phyloP scores from a whole-genome alignment of 2,329 filamentous ascomycete genomes.

The Paramyrothecium roridum region DNA sequence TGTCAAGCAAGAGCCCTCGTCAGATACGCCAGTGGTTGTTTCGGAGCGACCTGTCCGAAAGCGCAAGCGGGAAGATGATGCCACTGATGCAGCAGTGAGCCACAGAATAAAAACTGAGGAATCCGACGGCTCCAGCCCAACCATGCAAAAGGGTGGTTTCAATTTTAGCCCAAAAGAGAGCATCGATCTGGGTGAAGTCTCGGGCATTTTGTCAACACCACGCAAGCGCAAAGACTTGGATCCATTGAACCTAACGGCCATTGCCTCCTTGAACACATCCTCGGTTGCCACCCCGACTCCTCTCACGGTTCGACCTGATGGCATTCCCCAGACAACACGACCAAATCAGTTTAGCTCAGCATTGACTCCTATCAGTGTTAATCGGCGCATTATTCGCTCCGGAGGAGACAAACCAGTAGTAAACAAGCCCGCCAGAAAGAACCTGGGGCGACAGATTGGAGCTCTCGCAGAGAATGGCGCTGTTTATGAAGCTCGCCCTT shows the following conservation, averaged over 20 bases:
- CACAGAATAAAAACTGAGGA: conserved; percentile 41
- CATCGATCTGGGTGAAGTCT: conserved; percentile 49
- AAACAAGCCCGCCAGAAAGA: conserved; percentile 13
- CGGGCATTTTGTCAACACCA: conserved; percentile 28
- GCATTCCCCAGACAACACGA: conserved; percentile 12
- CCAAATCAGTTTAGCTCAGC: conserved; percentile 18
- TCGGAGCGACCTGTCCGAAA: conserved; percentile 48
- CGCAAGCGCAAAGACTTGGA: conserved; percentile 28
- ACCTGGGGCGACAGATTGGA: conserved; percentile 33
- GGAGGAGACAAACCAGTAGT: conserved; percentile 14
- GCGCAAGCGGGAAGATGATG: conserved; percentile 33
- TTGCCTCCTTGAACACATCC: not conserved
- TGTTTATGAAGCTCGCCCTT: conserved; percentile 4
- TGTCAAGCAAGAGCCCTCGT: conserved; percentile 52
- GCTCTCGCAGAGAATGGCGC: conserved; percentile 47
- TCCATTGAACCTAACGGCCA: conserved; percentile 5
- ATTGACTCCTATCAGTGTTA: conserved; percentile 34
- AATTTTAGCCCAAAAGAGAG: conserved; percentile 45
- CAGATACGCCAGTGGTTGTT: conserved; percentile 48
- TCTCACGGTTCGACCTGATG: conserved; percentile 15
- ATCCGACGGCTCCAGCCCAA: conserved; percentile 23
- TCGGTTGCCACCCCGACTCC: conserved; percentile 11
- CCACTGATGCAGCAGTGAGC: conserved; percentile 13
- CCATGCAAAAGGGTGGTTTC: conserved; percentile 17
- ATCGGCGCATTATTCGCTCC: conserved; percentile 20